Evolutionary conservation across 2,329 filamentous ascomycete species (phyloP), one percentile per base, ranked within the genome.

Genomic region (Lasiodiplodia hormozganensis): DNA sequence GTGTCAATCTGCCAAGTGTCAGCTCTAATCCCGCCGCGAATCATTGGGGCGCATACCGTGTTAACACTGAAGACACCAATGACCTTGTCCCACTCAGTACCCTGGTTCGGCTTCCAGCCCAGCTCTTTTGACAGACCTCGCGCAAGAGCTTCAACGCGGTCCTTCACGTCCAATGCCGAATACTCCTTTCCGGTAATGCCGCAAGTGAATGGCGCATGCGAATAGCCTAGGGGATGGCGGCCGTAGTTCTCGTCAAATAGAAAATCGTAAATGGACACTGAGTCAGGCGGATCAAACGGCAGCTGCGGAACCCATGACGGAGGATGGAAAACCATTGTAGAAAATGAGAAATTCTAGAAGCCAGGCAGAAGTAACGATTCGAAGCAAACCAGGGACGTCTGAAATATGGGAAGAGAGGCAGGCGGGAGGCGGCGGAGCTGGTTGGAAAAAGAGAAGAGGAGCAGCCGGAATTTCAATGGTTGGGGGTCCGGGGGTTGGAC

Each of bases 51-150:
- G 16, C 54, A 38, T 40, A 93, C 91, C 36, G 92, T 93, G 76
- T 96, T 96, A 69, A 94, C 80, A n/a, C 90, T 90, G 80, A 92
- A 96, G 34, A 94, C 82, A 4, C 85, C 90, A 58, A 93, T 83
- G 28, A 94, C 91, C 78, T 94, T 93, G 74, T 96, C 92, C 90
- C 90, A 96, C 76, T 94, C 91, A 0, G 88, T 87, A 14, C 90
- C 92, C 68, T 88, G 78, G 72, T 92, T 90, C 8, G 90, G 88
- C 56, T 85, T 78, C 85, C 92, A 94, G 53, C 87, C 89, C 69
- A 96, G 85, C 71, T 92, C 88, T 76, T 91, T 89, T 51, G 87
- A 86, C 40, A 96, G 81, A 25, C 87, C 90, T 69, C 90, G 86
- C 18, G 92, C 86, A 25, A 96, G 84, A 65, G 82, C 84, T 34